Conservation (phyloP, 2,329 filamentous ascomycete species). For the Leptographium lundbergii region DNA sequence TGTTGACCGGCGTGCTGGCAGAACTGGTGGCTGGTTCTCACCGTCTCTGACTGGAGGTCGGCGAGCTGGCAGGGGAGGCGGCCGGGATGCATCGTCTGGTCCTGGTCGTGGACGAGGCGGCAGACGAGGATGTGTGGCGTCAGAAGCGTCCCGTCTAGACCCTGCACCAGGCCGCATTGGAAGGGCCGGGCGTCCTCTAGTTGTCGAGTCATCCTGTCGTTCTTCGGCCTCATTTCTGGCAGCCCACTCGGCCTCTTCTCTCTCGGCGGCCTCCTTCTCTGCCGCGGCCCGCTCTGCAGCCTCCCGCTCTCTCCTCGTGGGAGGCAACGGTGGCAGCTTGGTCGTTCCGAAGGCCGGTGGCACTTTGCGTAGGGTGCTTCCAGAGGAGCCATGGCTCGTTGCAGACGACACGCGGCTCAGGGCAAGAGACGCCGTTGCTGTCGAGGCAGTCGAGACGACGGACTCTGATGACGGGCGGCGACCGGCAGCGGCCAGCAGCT, state of each 20-base stretch:
- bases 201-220: slow-evolving; percentile 1
- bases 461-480: slow-evolving; percentile 47
- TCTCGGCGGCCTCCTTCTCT: slow-evolving; percentile 16
- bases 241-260: not conserved
- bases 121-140: slow-evolving; percentile 2
- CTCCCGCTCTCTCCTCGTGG: slow-evolving; percentile 40
- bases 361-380: slow-evolving; percentile 32
- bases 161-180: slow-evolving; percentile 1
- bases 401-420: slow-evolving; percentile 33
- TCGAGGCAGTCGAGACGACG: slow-evolving; percentile 40
- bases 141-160: not conserved
- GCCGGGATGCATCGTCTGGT: not conserved
- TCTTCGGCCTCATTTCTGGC: not conserved
- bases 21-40: slow-evolving; percentile 2
- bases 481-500: slow-evolving; percentile 10
- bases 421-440: slow-evolving; percentile 36
- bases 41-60: slow-evolving; percentile 10
- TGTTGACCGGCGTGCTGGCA: not conserved
- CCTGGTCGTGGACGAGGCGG: slow-evolving; percentile 30
- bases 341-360: slow-evolving; percentile 43
- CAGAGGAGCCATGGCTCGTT: slow-evolving; percentile 33
- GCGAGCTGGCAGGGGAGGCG: not conserved
- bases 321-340: slow-evolving; percentile 45
- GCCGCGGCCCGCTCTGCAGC: slow-evolving; percentile 24
- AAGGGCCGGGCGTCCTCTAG: not conserved